Evolutionary conservation across 2,329 filamentous ascomycete species (phyloP).

Genomic region (Alternaria arbusti): DNA sequence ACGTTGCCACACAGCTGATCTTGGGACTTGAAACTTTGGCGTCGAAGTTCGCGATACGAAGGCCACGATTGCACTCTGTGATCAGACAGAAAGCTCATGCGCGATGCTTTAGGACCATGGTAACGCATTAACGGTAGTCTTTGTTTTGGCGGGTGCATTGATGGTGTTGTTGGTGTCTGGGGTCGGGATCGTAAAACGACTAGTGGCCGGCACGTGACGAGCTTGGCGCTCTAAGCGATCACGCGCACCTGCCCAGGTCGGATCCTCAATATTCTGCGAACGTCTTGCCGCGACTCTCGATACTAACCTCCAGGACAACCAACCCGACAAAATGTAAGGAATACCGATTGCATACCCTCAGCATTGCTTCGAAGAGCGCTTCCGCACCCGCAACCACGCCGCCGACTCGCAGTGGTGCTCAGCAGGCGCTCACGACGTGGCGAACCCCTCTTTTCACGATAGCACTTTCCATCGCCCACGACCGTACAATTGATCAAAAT

Average conservation of each 20-base stretch:
- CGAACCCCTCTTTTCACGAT: slow-evolving; percentile 44
- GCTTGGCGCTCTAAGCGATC: slow-evolving; percentile 16
- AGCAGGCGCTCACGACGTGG: slow-evolving; percentile 36
- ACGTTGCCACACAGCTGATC: not conserved
- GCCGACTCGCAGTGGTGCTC: slow-evolving; percentile 30
- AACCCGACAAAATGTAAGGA: slow-evolving; percentile 53
- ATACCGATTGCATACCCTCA: slow-evolving; percentile 25
- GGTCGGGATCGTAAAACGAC: slow-evolving; percentile 6
- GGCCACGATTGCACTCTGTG: not conserved
- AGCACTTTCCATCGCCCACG: slow-evolving; percentile 25
- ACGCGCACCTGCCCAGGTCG: slow-evolving; percentile 9
- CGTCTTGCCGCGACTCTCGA: slow-evolving; percentile 9
- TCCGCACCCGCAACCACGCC: slow-evolving; percentile 21
- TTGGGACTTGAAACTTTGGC: not conserved
- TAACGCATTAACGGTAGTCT: not conserved
- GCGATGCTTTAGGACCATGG: no score
- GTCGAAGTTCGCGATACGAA: not conserved
- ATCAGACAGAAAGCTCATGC: not conserved
- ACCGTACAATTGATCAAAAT: slow-evolving; percentile 24
- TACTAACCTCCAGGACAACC: slow-evolving; percentile 47
- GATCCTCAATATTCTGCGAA: slow-evolving; percentile 6
- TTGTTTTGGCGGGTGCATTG: not conserved
- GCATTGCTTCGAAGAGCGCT: slow-evolving; percentile 24
- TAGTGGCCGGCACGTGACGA: slow-evolving; percentile 6
- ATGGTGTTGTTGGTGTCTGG: not conserved